phyloP scores from a whole-genome alignment of 2,329 filamentous ascomycete genomes.

The Graphilbum fragrans region DNA sequence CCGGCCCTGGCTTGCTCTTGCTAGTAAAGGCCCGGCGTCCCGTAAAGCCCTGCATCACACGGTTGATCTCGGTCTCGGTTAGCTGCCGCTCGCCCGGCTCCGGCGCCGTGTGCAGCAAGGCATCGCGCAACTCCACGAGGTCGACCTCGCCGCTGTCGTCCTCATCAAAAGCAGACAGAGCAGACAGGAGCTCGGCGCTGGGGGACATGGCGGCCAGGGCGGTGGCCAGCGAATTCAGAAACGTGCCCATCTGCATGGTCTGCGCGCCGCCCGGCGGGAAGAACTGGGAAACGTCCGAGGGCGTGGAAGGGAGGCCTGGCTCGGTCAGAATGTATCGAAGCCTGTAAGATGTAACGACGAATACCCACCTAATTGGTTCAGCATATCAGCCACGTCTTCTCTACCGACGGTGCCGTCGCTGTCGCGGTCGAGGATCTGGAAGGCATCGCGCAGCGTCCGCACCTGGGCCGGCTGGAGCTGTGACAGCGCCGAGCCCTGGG shows the following conservation, averaged over 20 bases:
- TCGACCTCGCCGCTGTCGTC: slow-evolving; percentile 93
- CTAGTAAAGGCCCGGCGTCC: slow-evolving; percentile 73
- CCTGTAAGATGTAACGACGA: neutral
- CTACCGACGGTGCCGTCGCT: slow-evolving; percentile 73
- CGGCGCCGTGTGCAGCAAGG: slow-evolving; percentile 68
- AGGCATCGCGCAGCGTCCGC: slow-evolving; percentile 79
- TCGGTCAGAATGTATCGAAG: neutral
- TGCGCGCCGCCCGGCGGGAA: slow-evolving; percentile 63
- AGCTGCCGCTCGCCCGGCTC: slow-evolving; percentile 57
- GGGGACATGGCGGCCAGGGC: slow-evolving; percentile 65
- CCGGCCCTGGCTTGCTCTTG: slow-evolving; percentile 33
- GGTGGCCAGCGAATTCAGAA: slow-evolving; percentile 70
- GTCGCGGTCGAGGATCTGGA: slow-evolving; percentile 83
- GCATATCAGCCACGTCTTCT: slow-evolving; percentile 77
- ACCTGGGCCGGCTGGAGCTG: slow-evolving; percentile 73
- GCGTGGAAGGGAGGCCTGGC: slow-evolving; percentile 59
- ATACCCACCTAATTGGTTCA: slow-evolving; percentile 62
- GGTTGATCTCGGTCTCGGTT: slow-evolving; percentile 66
- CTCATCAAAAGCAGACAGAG: slow-evolving; percentile 90
- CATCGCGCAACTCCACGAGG: slow-evolving; percentile 67
- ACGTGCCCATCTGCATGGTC: slow-evolving; percentile 72
- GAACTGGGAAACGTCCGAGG: slow-evolving; percentile 63
- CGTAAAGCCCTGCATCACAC: slow-evolving; percentile 77
- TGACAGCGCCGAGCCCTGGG: slow-evolving; percentile 45
- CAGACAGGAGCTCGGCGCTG: slow-evolving; percentile 69